These are phyloP conservation scores for Urochloa ruziziensis DNA, from an alignment of 176 grass and related monocot species.

Conservation along the genomic window DNA sequence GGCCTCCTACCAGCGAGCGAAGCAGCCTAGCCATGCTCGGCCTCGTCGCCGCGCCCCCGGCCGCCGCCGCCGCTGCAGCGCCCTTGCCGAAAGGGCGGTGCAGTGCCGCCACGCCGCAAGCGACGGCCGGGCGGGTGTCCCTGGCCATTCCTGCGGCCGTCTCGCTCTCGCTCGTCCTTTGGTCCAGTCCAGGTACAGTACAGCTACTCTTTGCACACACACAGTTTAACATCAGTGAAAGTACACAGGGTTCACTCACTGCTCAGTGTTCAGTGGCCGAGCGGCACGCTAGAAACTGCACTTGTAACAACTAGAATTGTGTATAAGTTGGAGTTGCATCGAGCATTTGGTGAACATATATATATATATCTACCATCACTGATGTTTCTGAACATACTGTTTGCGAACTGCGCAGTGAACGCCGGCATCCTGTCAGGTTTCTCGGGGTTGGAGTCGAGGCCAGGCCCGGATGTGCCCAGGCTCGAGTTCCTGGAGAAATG, in stretches of 20 bases:
- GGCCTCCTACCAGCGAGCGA: background rate
- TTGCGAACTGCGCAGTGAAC: conserved; percentile 58
- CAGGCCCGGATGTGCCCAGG: conserved; percentile 67
- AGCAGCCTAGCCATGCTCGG: conserved; percentile 28
- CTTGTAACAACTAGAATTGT: too few species aligned
- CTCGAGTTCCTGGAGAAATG: conserved; percentile 86
- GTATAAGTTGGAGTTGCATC: too few species aligned
- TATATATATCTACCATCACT: too few species aligned
- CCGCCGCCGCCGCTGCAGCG: background rate
- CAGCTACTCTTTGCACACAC: too few species aligned
- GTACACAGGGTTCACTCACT: too few species aligned
- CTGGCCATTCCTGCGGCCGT: conserved; percentile 49
- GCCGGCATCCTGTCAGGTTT: conserved; percentile 92
- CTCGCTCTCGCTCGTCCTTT: conserved; percentile 59
- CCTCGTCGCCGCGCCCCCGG: conserved; percentile 9
- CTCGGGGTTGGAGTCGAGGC: conserved; percentile 72
- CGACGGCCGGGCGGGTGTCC: background rate
- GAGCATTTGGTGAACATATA: too few species aligned
- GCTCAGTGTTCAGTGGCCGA: too few species aligned
- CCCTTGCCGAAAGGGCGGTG: background rate
- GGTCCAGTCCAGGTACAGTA: conserved; percentile 58
- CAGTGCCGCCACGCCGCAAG: conserved; percentile 10
- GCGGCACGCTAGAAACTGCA: too few species aligned
- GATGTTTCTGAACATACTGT: background rate
- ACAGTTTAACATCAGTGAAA: too few species aligned